phyloP scores from a whole-genome alignment of 805 yeast genomes.

The Monosporozyma aerobia region DNA sequence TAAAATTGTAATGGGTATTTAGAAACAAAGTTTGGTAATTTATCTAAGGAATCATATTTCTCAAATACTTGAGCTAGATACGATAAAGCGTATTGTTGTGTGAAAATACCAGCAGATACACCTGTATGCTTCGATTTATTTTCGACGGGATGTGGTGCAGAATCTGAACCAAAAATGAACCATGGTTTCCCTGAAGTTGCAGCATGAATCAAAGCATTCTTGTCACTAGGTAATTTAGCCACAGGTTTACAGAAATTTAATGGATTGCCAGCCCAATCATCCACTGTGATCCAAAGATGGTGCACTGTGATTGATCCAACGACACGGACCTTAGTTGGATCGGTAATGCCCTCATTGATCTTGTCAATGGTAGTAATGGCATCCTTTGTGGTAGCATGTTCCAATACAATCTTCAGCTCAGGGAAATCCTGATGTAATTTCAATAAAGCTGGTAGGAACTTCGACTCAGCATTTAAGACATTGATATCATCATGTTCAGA shows the following conservation, averaged over 20 bases:
- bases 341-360: constrained; percentile 42
- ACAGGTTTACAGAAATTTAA: constrained; percentile 96
- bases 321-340: constrained; percentile 42
- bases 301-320: constrained; percentile 96
- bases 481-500: constrained; percentile 58
- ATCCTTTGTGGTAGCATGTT: constrained; percentile 88
- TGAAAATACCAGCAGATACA: constrained; percentile 97
- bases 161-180: constrained; percentile 94
- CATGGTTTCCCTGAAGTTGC: constrained; percentile 87
- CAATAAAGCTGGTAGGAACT: constrained; percentile 78
- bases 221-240: constrained; percentile 84
- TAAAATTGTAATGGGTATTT: constrained; percentile 69
- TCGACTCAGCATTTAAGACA: constrained; percentile 88
- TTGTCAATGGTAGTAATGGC: constrained; percentile 71
- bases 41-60: constrained; percentile 48
- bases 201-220: constrained; percentile 70
- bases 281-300: constrained; percentile 80
- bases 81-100: constrained; percentile 74
- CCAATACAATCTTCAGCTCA: constrained; percentile 72
- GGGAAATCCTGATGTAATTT: constrained; percentile 81
- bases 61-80: constrained; percentile 87
- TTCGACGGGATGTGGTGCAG: constrained; percentile 90
- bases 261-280: constrained; percentile 95
- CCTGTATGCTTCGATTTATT: constrained; percentile 69
- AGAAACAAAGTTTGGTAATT: constrained; percentile 64